These are phyloP conservation scores for Blechomonas ayalai DNA, from an alignment of 208 protist species.

Conservation along the genomic window DNA sequence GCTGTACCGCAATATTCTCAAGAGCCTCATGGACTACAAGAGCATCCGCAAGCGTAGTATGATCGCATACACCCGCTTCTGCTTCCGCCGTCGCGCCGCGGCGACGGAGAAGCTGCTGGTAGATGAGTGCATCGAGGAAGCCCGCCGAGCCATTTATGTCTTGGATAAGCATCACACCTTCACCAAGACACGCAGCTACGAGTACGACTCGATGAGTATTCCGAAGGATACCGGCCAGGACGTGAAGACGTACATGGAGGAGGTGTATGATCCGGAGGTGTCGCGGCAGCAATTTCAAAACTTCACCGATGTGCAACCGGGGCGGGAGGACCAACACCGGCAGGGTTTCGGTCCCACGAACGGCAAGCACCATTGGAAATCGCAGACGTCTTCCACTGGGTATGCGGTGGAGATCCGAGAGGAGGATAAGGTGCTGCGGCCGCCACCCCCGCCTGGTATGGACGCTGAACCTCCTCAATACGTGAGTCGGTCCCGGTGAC, in stretches of 20 bases:
- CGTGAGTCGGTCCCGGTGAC: neutral
- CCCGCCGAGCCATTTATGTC: constrained; percentile 71
- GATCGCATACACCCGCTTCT: constrained; percentile 76
- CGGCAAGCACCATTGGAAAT: constrained; percentile 60
- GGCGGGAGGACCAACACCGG: constrained; percentile 58
- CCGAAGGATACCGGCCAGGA: constrained; percentile 87
- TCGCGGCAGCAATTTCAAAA: constrained; percentile 78
- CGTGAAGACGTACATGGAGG: constrained; percentile 90
- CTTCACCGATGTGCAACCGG: constrained; percentile 78
- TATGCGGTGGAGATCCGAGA: constrained; percentile 74
- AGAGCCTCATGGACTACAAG: constrained; percentile 73
- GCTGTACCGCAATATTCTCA: constrained; percentile 77
- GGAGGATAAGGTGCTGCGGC: constrained; percentile 71
- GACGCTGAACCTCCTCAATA: too few relatives aligned
- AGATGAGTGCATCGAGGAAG: constrained; percentile 86
- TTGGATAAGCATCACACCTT: constrained; percentile 82
- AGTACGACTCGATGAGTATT: constrained; percentile 81
- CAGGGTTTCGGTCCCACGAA: constrained; percentile 64
- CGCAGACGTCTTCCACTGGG: constrained; percentile 34
- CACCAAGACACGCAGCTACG: constrained; percentile 59
- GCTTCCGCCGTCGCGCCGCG: constrained; percentile 55
- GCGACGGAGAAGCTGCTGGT: constrained; percentile 86
- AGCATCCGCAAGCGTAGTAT: constrained; percentile 69
- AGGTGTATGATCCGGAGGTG: constrained; percentile 84
- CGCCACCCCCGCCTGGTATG: constrained; percentile 68